These are phyloP conservation scores for Bauhinia variegata DNA, from an alignment of 306 rosid genomes.

Conservation along the genomic window DNA sequence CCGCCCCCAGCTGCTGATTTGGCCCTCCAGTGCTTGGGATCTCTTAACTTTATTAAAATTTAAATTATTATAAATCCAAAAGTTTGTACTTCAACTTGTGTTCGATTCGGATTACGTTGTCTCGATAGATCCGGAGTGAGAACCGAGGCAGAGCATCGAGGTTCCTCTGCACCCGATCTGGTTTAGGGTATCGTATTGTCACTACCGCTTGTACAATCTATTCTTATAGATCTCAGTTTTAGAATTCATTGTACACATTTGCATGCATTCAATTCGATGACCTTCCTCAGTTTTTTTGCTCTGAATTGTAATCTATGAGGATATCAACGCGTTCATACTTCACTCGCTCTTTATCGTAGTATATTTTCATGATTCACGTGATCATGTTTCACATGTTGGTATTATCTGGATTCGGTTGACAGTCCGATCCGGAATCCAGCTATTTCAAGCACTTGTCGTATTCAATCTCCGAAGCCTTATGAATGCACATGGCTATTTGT, in stretches of 20 bases:
- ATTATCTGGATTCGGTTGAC: neutral
- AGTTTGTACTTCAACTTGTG: too few relatives aligned
- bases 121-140: conserved; percentile 5
- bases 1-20: too few relatives aligned
- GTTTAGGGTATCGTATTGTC: neutral
- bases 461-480: neutral
- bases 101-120: too few relatives aligned
- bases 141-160: neutral
- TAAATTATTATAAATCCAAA: too few relatives aligned
- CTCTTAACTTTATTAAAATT: too few relatives aligned
- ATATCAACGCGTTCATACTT: neutral
- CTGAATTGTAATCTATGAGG: neutral
- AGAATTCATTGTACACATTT: neutral
- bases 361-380: neutral
- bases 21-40: too few relatives aligned
- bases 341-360: neutral
- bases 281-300: conserved; percentile 7
- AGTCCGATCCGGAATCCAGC: conserved; percentile 43
- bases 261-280: conserved; percentile 22
- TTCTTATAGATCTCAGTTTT: conserved; percentile 22
- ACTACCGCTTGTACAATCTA: neutral
- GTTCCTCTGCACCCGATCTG: conserved; percentile 2
- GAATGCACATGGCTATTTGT: conserved; percentile 27
- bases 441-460: too few relatives aligned
- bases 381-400: neutral